Percentiles rank a stretch among this genome's conserved stretches.
These are phyloP conservation scores for Torulaspora franciscae DNA, from an alignment of 805 yeast genomes.

Conservation along the genomic window DNA sequence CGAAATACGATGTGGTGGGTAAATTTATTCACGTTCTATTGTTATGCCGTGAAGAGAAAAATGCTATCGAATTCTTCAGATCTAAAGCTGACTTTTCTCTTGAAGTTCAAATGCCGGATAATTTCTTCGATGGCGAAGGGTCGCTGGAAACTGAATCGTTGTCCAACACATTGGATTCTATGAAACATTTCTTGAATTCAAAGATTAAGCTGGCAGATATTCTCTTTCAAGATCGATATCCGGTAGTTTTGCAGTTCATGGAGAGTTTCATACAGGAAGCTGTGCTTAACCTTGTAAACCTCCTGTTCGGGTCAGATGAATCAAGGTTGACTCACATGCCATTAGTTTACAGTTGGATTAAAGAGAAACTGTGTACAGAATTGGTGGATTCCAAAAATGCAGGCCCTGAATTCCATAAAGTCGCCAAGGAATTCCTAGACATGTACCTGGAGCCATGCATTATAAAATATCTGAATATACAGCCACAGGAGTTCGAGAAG, in stretches of 20 bases:
- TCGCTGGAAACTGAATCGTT: conserved; percentile 24
- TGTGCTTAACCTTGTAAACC: conserved; percentile 28
- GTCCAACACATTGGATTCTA: conserved; percentile 23
- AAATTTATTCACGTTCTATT: conserved; percentile 34
- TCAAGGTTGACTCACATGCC: conserved; percentile 30
- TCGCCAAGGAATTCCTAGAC: conserved; percentile 35
- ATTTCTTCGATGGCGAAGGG: conserved; percentile 25
- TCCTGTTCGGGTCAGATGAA: conserved; percentile 25
- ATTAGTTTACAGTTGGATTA: conserved; percentile 29
- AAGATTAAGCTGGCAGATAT: conserved; percentile 38
- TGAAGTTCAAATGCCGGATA: conserved; percentile 30
- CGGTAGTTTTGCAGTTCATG: conserved; percentile 37
- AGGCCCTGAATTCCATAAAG: conserved; percentile 32
- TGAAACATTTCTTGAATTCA: conserved; percentile 33
- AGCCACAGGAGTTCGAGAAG: conserved; percentile 31
- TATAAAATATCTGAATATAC: conserved; percentile 33
- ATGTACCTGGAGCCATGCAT: conserved; percentile 38
- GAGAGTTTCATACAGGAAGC: conserved; percentile 40
- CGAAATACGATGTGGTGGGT: conserved; percentile 40
- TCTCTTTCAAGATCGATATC: conserved; percentile 39
- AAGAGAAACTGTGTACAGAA: conserved; percentile 33
- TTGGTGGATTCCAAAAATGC: conserved; percentile 38
- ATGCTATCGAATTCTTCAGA: conserved; percentile 39
- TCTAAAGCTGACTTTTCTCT: conserved; percentile 35
- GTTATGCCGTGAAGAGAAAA: conserved; percentile 37